These are phyloP conservation scores for Zasmidium citrigriseum DNA, from an alignment of 2,329 filamentous ascomycete species.

Conservation along the genomic window DNA sequence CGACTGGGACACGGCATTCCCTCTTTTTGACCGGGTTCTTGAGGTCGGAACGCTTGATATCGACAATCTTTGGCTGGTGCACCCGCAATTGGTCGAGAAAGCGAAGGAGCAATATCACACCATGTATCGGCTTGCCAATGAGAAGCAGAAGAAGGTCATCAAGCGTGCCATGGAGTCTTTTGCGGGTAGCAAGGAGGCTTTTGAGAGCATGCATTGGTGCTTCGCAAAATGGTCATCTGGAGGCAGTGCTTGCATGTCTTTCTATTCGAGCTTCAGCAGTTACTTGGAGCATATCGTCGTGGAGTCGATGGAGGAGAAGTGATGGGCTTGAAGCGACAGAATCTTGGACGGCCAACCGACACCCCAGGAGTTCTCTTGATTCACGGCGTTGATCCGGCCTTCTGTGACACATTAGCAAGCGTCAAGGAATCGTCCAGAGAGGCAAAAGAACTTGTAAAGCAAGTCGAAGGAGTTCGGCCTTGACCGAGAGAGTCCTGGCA, in stretches of 20 bases:
- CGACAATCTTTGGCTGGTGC: constrained; percentile 19
- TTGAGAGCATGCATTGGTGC: constrained; percentile 18
- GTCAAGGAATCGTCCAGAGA: no score
- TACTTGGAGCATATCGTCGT: constrained; percentile 7
- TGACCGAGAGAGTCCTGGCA: neutral
- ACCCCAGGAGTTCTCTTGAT: no score
- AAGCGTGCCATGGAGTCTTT: constrained; percentile 16
- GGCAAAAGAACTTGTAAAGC: neutral
- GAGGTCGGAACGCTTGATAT: constrained; percentile 12
- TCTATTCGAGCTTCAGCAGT: constrained; percentile 7
- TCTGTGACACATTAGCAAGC: no score
- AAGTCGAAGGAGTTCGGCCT: neutral
- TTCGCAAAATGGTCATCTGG: constrained; percentile 12
- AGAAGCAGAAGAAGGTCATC: constrained; percentile 14
- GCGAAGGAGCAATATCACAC: constrained; percentile 7
- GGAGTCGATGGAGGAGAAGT: neutral
- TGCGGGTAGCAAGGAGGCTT: constrained; percentile 18
- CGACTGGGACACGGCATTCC: constrained; percentile 8
- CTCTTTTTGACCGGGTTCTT: constrained; percentile 13
- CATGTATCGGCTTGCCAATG: constrained; percentile 14
- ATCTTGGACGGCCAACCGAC: no score
- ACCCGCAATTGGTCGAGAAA: constrained; percentile 11
- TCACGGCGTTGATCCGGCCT: no score
- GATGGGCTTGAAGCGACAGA: neutral
- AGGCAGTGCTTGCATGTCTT: constrained; percentile 10